Evolutionary conservation across 768 basidiomycete genomes (phyloP).

Genomic region (Suillus occidentalis): DNA sequence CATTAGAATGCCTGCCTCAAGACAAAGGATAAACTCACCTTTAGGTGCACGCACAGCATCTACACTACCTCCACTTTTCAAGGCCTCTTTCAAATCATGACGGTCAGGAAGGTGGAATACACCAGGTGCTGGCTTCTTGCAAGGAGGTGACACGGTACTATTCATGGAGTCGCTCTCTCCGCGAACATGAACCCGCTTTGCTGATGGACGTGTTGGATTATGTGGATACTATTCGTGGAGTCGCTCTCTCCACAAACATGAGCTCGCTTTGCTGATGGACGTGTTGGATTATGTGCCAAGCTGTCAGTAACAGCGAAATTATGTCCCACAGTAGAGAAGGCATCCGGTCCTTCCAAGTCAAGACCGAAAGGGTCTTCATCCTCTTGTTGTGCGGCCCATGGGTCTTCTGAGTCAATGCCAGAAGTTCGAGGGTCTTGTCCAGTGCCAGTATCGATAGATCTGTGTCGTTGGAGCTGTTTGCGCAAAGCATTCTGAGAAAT

Average conservation of each 20-base stretch:
- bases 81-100: background rate
- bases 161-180: background rate
- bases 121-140: background rate
- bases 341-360: too few species aligned
- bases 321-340: too few species aligned
- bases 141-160: background rate
- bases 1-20: background rate
- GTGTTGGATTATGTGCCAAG: too few species aligned
- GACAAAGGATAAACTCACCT: slow-evolving; percentile 1
- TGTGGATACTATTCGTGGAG: too few species aligned
- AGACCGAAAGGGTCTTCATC: background rate
- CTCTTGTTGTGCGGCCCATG: too few species aligned
- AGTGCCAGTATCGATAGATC: too few species aligned
- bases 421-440: too few species aligned
- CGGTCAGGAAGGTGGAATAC: background rate
- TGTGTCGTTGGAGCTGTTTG: background rate
- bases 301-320: too few species aligned
- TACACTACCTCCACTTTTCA: slow-evolving; percentile 2
- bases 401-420: background rate
- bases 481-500: background rate
- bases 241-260: too few species aligned
- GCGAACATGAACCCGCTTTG: background rate
- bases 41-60: slow-evolving; percentile 4
- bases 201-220: background rate
- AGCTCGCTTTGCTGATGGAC: too few species aligned